These are phyloP conservation scores for Ogataea trehalophila DNA, from an alignment of 805 yeast species.

Conservation along the genomic window DNA sequence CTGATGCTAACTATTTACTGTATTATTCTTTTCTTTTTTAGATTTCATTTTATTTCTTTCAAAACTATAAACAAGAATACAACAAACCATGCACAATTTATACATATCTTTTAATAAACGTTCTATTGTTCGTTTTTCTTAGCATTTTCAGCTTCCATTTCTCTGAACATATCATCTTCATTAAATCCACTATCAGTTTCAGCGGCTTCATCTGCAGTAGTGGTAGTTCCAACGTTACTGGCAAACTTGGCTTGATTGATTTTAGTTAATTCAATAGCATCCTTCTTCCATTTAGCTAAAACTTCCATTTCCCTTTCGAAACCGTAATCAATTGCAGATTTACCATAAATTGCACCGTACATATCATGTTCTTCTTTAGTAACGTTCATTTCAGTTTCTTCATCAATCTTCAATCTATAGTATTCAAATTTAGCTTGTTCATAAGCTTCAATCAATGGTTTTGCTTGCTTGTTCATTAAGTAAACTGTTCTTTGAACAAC, in stretches of 20 bases:
- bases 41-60: conserved; percentile 8
- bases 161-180: conserved; percentile 22
- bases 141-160: conserved; percentile 5
- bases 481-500: conserved; percentile 73
- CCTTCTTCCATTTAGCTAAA: conserved; percentile 67
- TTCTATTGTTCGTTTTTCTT: conserved; percentile 1
- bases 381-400: conserved; percentile 68
- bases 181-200: conserved; percentile 8
- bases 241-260: conserved; percentile 41
- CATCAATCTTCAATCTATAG: conserved; percentile 77
- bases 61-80: conserved; percentile 2
- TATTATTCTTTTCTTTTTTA: neutral
- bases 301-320: conserved; percentile 64
- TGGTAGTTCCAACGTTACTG: conserved; percentile 20
- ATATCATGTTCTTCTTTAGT: conserved; percentile 78
- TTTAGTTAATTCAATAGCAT: conserved; percentile 63
- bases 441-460: conserved; percentile 60
- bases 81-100: neutral
- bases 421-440: conserved; percentile 85
- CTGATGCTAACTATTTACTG: neutral
- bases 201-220: conserved; percentile 23
- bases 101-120: neutral
- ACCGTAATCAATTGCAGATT: conserved; percentile 61
- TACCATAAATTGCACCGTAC: conserved; percentile 74
- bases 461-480: conserved; percentile 36